Percentiles rank a stretch among this genome's conserved stretches.
These are phyloP conservation scores for Ogataea pini DNA, from an alignment of 805 yeast genomes.

Conservation along the genomic window DNA sequence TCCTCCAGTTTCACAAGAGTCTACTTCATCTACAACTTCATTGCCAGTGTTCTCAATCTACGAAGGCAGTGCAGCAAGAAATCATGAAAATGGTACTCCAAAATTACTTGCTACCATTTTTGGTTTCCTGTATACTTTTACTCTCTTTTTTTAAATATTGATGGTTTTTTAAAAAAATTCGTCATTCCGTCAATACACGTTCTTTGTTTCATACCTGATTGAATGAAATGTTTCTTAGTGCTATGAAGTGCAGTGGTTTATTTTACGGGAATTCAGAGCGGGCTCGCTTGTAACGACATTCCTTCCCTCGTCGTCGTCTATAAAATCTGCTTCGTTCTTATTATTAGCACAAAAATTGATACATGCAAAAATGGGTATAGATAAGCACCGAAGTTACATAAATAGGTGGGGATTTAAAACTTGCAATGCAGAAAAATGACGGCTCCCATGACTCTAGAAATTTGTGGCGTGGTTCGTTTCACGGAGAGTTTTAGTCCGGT, in stretches of 20 bases:
- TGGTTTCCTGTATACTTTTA: background rate
- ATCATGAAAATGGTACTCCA: background rate
- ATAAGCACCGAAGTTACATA: constrained; percentile 4
- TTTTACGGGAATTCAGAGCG: too few species aligned
- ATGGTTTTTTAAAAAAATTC: background rate
- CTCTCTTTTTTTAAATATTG: background rate
- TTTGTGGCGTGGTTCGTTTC: constrained; percentile 30
- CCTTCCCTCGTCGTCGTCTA: too few species aligned
- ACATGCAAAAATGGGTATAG: constrained; percentile 7
- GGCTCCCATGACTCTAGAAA: constrained; percentile 14
- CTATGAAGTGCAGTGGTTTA: too few species aligned
- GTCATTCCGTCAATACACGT: constrained; percentile 1
- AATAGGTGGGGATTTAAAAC: background rate
- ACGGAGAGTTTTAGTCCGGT: constrained; percentile 33
- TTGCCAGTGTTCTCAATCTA: background rate
- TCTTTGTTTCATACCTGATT: constrained; percentile 4
- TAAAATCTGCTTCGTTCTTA: background rate
- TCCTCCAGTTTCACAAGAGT: background rate
- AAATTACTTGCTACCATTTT: background rate
- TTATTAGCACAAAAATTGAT: background rate
- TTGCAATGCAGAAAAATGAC: background rate
- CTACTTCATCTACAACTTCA: constrained; percentile 2
- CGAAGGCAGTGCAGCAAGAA: constrained; percentile 6
- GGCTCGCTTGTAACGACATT: too few species aligned
- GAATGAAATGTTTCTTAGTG: background rate